A percentile compares a stretch with the other conserved stretches of the same genome.
Evolutionary conservation across 2,329 filamentous ascomycete species (phyloP).

Genomic region (Ophiostoma tasmaniense): DNA sequence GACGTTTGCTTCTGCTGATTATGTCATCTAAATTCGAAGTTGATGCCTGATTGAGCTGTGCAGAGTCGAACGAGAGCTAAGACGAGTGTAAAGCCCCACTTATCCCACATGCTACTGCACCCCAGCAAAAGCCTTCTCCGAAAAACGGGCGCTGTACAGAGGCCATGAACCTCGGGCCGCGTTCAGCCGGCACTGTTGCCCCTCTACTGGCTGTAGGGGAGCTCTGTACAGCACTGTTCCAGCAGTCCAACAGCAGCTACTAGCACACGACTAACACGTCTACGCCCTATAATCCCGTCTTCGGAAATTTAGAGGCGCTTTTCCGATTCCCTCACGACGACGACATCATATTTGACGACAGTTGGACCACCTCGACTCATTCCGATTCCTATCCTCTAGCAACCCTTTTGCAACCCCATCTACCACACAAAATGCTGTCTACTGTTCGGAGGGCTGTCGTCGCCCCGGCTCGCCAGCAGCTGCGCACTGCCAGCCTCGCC

Average conservation of each 20-base stretch:
- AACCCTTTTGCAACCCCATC: not conserved
- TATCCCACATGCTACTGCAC: conserved; percentile 4
- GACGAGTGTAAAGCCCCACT: not conserved
- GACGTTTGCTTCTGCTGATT: not conserved
- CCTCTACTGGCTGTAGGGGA: not conserved
- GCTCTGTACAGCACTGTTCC: not conserved
- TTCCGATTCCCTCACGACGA: not conserved
- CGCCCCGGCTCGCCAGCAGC: conserved; percentile 10
- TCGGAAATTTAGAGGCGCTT: conserved; percentile 11
- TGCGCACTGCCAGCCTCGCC: conserved; percentile 45
- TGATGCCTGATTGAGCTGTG: not conserved
- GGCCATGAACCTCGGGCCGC: conserved; percentile 33
- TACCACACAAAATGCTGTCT: conserved; percentile 17
- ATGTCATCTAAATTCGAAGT: not conserved
- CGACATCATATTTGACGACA: not conserved
- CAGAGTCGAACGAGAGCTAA: not conserved
- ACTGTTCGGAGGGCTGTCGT: conserved; percentile 18
- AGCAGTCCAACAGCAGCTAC: not conserved
- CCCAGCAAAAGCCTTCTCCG: conserved; percentile 10
- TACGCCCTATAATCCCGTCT: conserved; percentile 8
- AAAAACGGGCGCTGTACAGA: conserved; percentile 26
- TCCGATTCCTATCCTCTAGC: not conserved
- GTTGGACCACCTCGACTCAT: not conserved
- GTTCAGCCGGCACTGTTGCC: conserved; percentile 26
- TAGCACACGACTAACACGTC: not conserved